Percentiles rank a stretch among this genome's conserved stretches.
These are phyloP conservation scores for Suillus luteus DNA, from an alignment of 768 basidiomycete genomes.

Conservation along the genomic window DNA sequence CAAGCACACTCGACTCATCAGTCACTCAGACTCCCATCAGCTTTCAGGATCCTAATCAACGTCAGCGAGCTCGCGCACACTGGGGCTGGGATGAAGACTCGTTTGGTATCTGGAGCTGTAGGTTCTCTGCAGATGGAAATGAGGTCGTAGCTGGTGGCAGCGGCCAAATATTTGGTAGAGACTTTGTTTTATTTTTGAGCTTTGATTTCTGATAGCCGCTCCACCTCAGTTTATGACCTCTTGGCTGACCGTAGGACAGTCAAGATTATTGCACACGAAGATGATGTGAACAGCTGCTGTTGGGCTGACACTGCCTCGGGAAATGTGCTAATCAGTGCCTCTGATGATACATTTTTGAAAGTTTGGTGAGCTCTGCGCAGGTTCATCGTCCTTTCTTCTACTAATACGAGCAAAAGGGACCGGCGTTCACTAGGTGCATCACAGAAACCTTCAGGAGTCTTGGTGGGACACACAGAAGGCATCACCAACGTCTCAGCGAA, in stretches of 20 bases:
- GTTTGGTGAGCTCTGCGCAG: slow-evolving; percentile 68
- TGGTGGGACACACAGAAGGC: slow-evolving; percentile 95
- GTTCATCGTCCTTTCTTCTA: not conserved
- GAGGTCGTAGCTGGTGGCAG: slow-evolving; percentile 94
- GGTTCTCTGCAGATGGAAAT: slow-evolving; percentile 94
- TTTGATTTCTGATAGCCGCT: slow-evolving; percentile 10
- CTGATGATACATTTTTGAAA: slow-evolving; percentile 93
- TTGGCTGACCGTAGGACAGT: slow-evolving; percentile 76
- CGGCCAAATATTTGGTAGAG: slow-evolving; percentile 72
- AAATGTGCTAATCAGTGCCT: slow-evolving; percentile 93
- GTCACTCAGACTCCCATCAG: slow-evolving; percentile 62
- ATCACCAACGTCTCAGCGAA: slow-evolving; percentile 95
- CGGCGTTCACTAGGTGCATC: slow-evolving; percentile 48
- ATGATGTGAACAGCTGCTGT: slow-evolving; percentile 94
- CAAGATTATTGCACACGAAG: slow-evolving; percentile 81
- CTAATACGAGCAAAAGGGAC: slow-evolving; percentile 41
- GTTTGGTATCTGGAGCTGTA: slow-evolving; percentile 89
- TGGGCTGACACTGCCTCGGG: slow-evolving; percentile 94
- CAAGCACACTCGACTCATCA: slow-evolving; percentile 65
- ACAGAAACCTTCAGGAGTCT: slow-evolving; percentile 84
- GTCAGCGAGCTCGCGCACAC: slow-evolving; percentile 31
- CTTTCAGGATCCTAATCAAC: slow-evolving; percentile 50
- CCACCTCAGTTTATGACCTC: slow-evolving; percentile 83
- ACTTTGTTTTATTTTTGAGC: slow-evolving; percentile 1
- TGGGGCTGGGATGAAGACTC: slow-evolving; percentile 45